Base-by-base conservation (phyloP, 2,329 filamentous ascomycete genomes). In the Verticillium nonalfalfae region DNA sequence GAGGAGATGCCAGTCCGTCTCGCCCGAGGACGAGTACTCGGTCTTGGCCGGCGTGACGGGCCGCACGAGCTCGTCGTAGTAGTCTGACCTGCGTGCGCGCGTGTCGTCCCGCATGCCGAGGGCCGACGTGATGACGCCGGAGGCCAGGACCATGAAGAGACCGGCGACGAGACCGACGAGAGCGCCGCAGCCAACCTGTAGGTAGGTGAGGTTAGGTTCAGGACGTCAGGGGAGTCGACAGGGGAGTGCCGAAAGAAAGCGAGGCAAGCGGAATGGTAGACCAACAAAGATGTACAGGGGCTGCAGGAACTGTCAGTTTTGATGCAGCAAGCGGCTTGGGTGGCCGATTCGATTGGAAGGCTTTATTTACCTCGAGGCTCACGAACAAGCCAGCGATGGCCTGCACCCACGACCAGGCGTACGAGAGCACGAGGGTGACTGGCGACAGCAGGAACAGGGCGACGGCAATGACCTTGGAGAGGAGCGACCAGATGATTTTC, bases 101-200 rank as follows among this genome's bases (percentile, higher is more conserved):
- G 68, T 64, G 14, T 67, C 65, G 26, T 74, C 71, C 36, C 73
- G 72, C 66, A 83, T 74, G 60, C 77, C 76, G 61, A 87, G 76
- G 1, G 80, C 66, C 1, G 83, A 78, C 5, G 83, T 79, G 59
- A 90, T 72, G 61, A 83, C 69, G 61, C 76, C 78, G 62, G 86
- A 88, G 18, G 80, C 78, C 59, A 85, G 74, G 68, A 85, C 81
- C 54, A 93, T 73, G 18, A 83, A 66, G 58, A 86, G 72, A 59
- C 90, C 90, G 34, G 86, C 77, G 11, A 85, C 58, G 59, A 87
- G 75, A n/a, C 91, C 91, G 59, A 91, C 79, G 18, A 90, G 73
- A 36, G 84, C 81, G 7, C 90, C 91, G 31, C 86, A 81, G 57
- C 86, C 86, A 56, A 93, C 78, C 78, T 80, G 60, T 4, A 34